A percentile compares a stretch with the other conserved stretches of the same genome.
These are phyloP conservation scores for Hordeum vulgare DNA, from an alignment of 176 grass and related monocot species.

Conservation along the genomic window DNA sequence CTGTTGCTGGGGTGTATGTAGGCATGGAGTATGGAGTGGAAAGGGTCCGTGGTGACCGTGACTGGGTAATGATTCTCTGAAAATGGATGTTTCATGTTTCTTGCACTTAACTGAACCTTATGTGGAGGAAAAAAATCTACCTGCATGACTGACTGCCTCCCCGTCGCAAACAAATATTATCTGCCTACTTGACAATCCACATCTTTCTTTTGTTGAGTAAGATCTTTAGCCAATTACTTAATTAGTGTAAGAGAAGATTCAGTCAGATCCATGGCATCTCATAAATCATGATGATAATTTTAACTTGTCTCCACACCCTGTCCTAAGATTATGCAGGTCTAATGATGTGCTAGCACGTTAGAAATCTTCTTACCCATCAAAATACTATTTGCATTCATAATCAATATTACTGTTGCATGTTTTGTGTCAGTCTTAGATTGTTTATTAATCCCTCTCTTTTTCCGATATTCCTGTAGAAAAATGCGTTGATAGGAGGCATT, in stretches of 20 bases:
- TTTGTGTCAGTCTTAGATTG: not conserved
- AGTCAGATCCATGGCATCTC: not conserved
- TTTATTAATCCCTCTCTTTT: not conserved
- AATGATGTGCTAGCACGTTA: not conserved
- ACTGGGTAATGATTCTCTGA: constrained; percentile 56
- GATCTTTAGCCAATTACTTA: not conserved
- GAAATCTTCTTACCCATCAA: too few species aligned
- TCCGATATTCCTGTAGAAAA: constrained; percentile 38
- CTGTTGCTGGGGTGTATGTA: constrained; percentile 70
- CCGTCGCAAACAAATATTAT: not conserved
- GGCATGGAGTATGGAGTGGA: constrained; percentile 69
- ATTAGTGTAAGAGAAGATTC: not conserved
- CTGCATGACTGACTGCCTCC: not conserved
- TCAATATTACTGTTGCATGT: too few species aligned
- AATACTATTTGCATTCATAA: too few species aligned
- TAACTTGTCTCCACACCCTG: not conserved
- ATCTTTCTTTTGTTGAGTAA: not conserved
- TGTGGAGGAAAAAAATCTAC: not conserved
- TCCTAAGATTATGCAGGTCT: not conserved
- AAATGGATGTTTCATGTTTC: not conserved
- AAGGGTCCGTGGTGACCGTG: constrained; percentile 44
- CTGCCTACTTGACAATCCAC: not conserved
- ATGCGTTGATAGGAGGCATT: constrained; percentile 58
- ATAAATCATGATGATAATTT: too few species aligned
- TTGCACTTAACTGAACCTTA: not conserved